These are phyloP conservation scores for Patellaria atrata DNA, from an alignment of 495 filamentous ascomycete genomes.

Conservation along the genomic window DNA sequence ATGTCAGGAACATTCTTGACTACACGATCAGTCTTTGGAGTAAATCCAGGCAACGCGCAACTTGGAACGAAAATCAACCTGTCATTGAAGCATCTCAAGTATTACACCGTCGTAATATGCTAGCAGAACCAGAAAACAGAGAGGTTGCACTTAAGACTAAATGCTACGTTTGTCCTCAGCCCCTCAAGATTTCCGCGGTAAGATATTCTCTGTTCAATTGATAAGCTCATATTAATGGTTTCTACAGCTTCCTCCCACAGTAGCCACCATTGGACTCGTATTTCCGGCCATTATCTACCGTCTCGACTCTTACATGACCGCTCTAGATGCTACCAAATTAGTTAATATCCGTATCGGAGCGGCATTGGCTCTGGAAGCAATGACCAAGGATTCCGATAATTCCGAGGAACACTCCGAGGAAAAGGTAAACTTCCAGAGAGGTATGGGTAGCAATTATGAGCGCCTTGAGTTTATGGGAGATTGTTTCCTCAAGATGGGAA, in stretches of 20 bases:
- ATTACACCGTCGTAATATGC: conserved; percentile 62
- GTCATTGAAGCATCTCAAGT: conserved; percentile 63
- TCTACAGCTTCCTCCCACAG: conserved; percentile 45
- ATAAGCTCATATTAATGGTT: conserved; percentile 18
- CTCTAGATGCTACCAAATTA: conserved; percentile 52
- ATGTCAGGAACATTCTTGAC: conserved; percentile 48
- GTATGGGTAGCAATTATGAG: conserved; percentile 97
- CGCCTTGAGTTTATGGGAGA: conserved; percentile 90
- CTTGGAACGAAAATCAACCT: conserved; percentile 50
- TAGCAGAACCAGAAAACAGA: conserved; percentile 44
- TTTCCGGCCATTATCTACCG: conserved; percentile 77
- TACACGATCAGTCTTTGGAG: conserved; percentile 47
- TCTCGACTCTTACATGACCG: conserved; percentile 69
- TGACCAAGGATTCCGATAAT: conserved; percentile 93
- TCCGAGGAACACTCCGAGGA: conserved; percentile 59
- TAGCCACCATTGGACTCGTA: conserved; percentile 51
- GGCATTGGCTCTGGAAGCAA: conserved; percentile 66
- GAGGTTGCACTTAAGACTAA: conserved; percentile 21
- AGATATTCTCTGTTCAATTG: conserved; percentile 21
- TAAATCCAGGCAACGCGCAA: conserved; percentile 32
- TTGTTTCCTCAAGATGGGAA: conserved; percentile 90
- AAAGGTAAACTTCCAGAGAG: conserved; percentile 61
- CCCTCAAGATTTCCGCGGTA: conserved; percentile 62
- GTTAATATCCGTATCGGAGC: conserved; percentile 46
- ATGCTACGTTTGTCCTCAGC: conserved; percentile 42